A percentile compares a stretch with the other conserved stretches of the same genome.
phyloP scores from a whole-genome alignment of 169 alveolate species.

The Eimeria praecox region DNA sequence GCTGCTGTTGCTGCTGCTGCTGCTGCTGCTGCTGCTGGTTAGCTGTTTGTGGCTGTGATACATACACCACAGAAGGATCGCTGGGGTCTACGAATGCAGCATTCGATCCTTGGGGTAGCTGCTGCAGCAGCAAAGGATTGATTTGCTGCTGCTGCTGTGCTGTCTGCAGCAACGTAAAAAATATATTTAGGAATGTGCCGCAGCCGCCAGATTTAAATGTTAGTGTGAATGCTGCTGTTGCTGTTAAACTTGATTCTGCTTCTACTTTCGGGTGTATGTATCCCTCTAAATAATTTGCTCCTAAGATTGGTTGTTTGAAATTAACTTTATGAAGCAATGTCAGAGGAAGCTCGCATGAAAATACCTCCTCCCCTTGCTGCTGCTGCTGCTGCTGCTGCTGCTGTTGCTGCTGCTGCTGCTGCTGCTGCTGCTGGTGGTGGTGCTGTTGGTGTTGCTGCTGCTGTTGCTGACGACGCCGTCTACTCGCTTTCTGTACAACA shows the following conservation, averaged over 20 bases:
- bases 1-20: neutral
- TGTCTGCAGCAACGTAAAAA: conserved; percentile 42
- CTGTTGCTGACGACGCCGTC: conserved; percentile 16
- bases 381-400: too few species aligned
- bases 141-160: conserved; percentile 52
- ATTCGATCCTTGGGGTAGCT: conserved; percentile 7
- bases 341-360: conserved; percentile 76
- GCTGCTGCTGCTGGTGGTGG: neutral
- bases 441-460: neutral
- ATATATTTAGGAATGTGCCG: conserved; percentile 71
- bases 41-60: conserved; percentile 73
- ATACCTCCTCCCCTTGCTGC: too few species aligned
- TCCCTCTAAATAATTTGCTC: conserved; percentile 77
- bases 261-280: conserved; percentile 42
- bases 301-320: conserved; percentile 77
- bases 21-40: conserved; percentile 44
- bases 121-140: conserved; percentile 20
- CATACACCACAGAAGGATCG: conserved; percentile 71
- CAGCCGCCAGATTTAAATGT: conserved; percentile 80
- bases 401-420: neutral
- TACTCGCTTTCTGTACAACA: conserved; percentile 28
- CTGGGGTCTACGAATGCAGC: conserved; percentile 78
- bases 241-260: conserved; percentile 7
- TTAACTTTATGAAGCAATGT: conserved; percentile 29
- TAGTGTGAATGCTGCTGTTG: conserved; percentile 35